Percentiles rank a stretch among this genome's conserved stretches.
Conservation (phyloP, 768 basidiomycete species). For the Tylopilus sp. region DNA sequence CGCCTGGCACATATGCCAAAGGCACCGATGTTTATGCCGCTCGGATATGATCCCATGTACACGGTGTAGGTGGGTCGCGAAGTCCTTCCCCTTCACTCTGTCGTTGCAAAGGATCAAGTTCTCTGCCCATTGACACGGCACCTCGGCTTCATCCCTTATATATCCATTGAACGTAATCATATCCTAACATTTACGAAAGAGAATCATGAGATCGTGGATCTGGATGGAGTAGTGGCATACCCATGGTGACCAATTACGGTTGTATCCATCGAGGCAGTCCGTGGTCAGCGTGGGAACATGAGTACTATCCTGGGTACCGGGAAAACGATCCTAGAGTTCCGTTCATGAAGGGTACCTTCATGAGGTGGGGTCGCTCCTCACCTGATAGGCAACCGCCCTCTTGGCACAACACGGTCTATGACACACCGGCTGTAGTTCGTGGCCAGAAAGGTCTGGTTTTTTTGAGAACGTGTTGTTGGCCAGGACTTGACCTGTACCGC, state of each 20-base stretch:
- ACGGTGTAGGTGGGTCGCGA: background rate
- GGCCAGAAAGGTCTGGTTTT: background rate
- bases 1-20: background rate
- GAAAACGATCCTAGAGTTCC: too few species aligned
- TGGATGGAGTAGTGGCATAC: background rate
- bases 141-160: background rate
- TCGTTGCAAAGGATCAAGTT: background rate
- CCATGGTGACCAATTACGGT: background rate
- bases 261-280: background rate
- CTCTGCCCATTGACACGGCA: conserved; percentile 4
- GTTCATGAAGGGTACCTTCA: too few species aligned
- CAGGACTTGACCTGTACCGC: background rate
- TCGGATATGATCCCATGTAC: background rate
- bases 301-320: too few species aligned
- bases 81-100: background rate
- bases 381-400: too few species aligned
- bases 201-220: background rate
- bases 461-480: background rate
- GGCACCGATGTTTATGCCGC: background rate
- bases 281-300: too few species aligned
- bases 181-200: background rate
- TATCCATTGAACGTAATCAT: background rate
- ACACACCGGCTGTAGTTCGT: background rate
- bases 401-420: background rate
- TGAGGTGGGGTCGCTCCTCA: too few species aligned